Conservation (phyloP, 371 early-diverging fungal genomes). For the Chytridiales sp. region DNA sequence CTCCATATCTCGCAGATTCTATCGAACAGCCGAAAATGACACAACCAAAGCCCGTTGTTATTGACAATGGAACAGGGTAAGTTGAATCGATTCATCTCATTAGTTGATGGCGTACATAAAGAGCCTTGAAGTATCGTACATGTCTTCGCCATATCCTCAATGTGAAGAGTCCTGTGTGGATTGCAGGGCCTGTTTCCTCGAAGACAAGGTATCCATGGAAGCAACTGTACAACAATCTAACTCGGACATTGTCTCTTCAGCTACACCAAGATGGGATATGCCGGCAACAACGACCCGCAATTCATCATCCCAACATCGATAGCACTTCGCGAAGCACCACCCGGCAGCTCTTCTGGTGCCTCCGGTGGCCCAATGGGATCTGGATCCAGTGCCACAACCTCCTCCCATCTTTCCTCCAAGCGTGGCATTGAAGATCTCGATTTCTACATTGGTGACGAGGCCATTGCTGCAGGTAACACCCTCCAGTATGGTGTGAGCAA, state of each 20-base stretch:
- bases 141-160: background rate
- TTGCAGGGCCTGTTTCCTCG: background rate
- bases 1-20: too few species aligned
- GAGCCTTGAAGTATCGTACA: background rate
- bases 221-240: background rate
- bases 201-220: too few species aligned
- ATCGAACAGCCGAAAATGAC: too few species aligned
- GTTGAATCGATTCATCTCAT: constrained; percentile 6
- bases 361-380: constrained; percentile 57
- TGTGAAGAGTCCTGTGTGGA: background rate
- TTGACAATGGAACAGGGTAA: constrained; percentile 53
- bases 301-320: constrained; percentile 95
- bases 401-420: constrained; percentile 84
- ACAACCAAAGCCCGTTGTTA: constrained; percentile 38
- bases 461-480: constrained; percentile 73
- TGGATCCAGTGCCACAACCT: constrained; percentile 6
- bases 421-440: constrained; percentile 96
- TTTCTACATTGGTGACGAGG: constrained; percentile 96
- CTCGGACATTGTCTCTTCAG: constrained; percentile 47
- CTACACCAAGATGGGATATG: constrained; percentile 97
- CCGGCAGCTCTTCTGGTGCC: constrained; percentile 45
- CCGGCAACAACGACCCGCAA: constrained; percentile 94
- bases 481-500: constrained; percentile 52
- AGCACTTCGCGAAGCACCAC: constrained; percentile 67
- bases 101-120: background rate